Conservation (phyloP, 176 grass and related monocot species). For the Aegilops speltoides region DNA sequence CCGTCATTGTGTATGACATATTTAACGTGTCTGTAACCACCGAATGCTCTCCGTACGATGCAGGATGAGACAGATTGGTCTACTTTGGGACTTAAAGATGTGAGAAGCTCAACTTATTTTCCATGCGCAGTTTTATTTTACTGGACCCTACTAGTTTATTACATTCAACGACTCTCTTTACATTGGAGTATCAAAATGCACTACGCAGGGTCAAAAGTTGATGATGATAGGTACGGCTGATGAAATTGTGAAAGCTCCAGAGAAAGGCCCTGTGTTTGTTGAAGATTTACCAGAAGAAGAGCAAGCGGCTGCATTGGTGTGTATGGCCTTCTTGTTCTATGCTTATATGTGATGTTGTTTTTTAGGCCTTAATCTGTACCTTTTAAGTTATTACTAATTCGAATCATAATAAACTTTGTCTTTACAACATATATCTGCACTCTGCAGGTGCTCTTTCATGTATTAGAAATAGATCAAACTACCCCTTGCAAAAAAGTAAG, state of each 20-base stretch:
- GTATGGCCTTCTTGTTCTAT: background rate
- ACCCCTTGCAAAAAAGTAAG: background rate
- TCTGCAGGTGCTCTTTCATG: background rate
- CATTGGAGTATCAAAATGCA: conserved; percentile 21
- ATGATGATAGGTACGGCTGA: conserved; percentile 99
- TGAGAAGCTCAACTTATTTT: conserved; percentile 52
- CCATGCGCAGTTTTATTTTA: conserved; percentile 24
- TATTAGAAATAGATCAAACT: background rate
- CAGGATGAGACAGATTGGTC: conserved; percentile 98
- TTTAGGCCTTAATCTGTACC: conserved; percentile 3
- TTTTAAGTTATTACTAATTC: background rate
- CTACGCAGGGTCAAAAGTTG: conserved; percentile 94
- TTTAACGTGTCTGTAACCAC: conserved; percentile 13
- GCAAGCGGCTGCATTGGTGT: conserved; percentile 76
- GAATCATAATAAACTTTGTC: background rate
- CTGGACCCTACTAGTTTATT: background rate
- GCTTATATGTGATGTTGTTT: background rate
- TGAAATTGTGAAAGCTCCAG: conserved; percentile 98
- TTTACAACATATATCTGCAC: background rate
- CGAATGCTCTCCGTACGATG: conserved; percentile 36
- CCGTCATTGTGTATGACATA: background rate
- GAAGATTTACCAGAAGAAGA: conserved; percentile 99
- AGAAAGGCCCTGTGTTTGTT: conserved; percentile 89
- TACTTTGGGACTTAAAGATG: conserved; percentile 92
- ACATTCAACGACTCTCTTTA: conserved; percentile 1